Conservation (phyloP, 441 rosid genomes). For the Macaranga tanarius region DNA sequence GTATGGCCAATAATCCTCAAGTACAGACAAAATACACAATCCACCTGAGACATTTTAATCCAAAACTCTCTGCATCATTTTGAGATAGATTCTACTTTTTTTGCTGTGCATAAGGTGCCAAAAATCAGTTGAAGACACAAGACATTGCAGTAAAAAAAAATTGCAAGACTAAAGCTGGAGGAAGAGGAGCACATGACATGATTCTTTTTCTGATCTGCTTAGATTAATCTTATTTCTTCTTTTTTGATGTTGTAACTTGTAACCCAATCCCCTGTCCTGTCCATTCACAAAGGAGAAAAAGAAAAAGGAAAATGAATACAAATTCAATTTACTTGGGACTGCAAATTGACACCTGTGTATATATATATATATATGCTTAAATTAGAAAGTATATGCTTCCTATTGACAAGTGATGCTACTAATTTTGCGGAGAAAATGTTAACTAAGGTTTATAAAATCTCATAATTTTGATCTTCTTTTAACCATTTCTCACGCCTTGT, state of each 20-base stretch:
- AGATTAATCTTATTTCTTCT: slow-evolving; percentile 1
- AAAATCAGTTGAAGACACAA: slow-evolving; percentile 8
- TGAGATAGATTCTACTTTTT: not conserved
- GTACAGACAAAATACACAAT: slow-evolving; percentile 40
- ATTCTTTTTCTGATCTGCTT: not conserved
- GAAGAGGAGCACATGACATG: not conserved
- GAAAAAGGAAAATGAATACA: not conserved
- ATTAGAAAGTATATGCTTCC: too few relatives aligned
- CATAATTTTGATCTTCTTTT: too few relatives aligned
- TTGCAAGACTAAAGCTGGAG: not conserved
- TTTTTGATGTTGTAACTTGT: slow-evolving; percentile 10
- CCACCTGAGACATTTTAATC: slow-evolving; percentile 31
- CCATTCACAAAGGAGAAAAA: not conserved
- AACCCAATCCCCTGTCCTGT: slow-evolving; percentile 8
- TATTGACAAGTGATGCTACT: too few relatives aligned
- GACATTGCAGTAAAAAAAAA: not conserved
- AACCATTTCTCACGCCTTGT: too few relatives aligned
- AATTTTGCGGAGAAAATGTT: too few relatives aligned
- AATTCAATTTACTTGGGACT: slow-evolving; percentile 6
- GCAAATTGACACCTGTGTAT: slow-evolving; percentile 16
- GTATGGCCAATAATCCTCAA: slow-evolving; percentile 71
- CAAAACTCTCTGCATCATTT: not conserved
- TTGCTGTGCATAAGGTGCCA: slow-evolving; percentile 1
- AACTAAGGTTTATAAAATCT: too few relatives aligned
- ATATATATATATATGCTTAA: slow-evolving; percentile 15